Base-by-base conservation (phyloP, 306 rosid species). In the Geum urbanum region DNA sequence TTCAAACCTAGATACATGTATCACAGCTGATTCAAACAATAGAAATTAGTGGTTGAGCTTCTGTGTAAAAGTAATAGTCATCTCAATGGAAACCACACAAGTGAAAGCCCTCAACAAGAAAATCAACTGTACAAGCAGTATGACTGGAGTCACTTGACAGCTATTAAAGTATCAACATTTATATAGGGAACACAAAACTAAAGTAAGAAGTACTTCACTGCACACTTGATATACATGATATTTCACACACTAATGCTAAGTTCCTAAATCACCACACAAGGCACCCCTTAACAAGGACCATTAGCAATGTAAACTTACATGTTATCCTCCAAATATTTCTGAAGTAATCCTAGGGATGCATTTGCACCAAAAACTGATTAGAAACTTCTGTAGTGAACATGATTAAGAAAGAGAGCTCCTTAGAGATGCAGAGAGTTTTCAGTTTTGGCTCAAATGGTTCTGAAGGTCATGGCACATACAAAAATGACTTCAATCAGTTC, bases 211-310 rank as follows among this genome's bases (percentile, higher is more conserved):
- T 14, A 37, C 66, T 60, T 60, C 24, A 16, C n/a, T 61, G 27
- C 47, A 61, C 40, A 32, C 10, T 12, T 27, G 18, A 27, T 11
- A 58, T 14, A 27, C 63, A 55, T 3, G 10, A 54, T 0, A 61
- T 20, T 61, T 47, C 8, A 40, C 66, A 39, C 12, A 59, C 15
- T 35, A 12, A 32, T 37, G 9, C 8, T 0, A 39, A 8, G 3
- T 60, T 37, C 66, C 46, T 37, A 16, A 5, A 16, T 60, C 24
- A 40, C 14, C 20, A 16, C 27, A 37, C 27, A 37, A 15, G 6
- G 22, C 66, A 14, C 22, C 20, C 44, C 12, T 59, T 59, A 37
- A 59, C 66, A 60, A 15, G 46, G n/a, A 35, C 65, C 65, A 59
- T 59, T 10, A 35, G 43, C 5, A 6, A 39, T 8, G 27, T 10